Percentiles rank a stretch among this genome's conserved stretches.
Evolutionary conservation across 805 yeast genomes (phyloP).

Genomic region (Zygosaccharomyces lentus): DNA sequence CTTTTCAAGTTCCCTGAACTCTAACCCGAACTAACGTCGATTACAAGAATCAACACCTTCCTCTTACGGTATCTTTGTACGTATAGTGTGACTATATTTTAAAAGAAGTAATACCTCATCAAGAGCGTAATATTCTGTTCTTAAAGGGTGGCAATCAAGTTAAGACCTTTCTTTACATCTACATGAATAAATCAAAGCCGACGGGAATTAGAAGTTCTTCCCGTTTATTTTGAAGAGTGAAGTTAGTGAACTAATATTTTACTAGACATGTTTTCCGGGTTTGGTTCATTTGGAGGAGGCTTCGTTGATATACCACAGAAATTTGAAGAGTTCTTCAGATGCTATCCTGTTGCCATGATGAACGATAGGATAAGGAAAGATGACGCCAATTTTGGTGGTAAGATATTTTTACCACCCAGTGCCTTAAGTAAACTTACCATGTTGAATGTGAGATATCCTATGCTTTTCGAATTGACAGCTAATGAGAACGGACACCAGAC

Average conservation of each 20-base stretch:
- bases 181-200: neutral
- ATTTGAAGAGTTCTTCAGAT: slow-evolving; percentile 85
- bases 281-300: slow-evolving; percentile 28
- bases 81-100: neutral
- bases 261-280: slow-evolving; percentile 37
- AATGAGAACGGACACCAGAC: slow-evolving; percentile 59
- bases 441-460: slow-evolving; percentile 91
- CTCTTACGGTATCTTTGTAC: neutral
- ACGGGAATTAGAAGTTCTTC: neutral
- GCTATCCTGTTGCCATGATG: slow-evolving; percentile 91
- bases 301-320: slow-evolving; percentile 37
- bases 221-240: no score
- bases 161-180: neutral
- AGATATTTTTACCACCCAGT: slow-evolving; percentile 89
- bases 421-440: slow-evolving; percentile 84
- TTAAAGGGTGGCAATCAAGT: neutral
- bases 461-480: slow-evolving; percentile 78
- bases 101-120: neutral
- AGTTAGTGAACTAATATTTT: neutral
- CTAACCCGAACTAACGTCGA: neutral
- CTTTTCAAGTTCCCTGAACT: slow-evolving; percentile 2
- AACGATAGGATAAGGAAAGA: slow-evolving; percentile 67
- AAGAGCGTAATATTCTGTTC: neutral
- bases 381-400: slow-evolving; percentile 89
- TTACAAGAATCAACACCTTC: slow-evolving; percentile 2